These are phyloP conservation scores for Xylogone sp. DNA, from an alignment of 2,329 filamentous ascomycete genomes.

Conservation along the genomic window DNA sequence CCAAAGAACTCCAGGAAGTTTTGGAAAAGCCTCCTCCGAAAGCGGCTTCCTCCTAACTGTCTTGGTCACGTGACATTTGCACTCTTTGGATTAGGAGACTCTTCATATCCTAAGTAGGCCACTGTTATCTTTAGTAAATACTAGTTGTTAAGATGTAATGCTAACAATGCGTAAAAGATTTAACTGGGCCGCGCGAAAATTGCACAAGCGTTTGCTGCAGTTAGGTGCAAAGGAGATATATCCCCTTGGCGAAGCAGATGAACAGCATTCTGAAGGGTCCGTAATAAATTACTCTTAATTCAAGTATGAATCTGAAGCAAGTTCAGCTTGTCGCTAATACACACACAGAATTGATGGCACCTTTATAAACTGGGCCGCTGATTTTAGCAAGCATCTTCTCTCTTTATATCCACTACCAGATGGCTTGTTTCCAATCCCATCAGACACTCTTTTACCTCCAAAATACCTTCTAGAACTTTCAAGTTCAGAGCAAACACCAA, in stretches of 20 bases:
- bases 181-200: slow-evolving; percentile 88
- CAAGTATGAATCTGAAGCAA: neutral
- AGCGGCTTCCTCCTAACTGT: slow-evolving; percentile 68
- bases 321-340: slow-evolving; percentile 1
- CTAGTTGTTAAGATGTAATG: slow-evolving; percentile 12
- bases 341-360: slow-evolving; percentile 68
- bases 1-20: slow-evolving; percentile 78
- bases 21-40: slow-evolving; percentile 81
- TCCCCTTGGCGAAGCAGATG: slow-evolving; percentile 81
- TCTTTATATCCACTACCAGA: slow-evolving; percentile 65
- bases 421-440: slow-evolving; percentile 66
- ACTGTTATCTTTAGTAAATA: neutral
- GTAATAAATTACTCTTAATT: slow-evolving; percentile 24
- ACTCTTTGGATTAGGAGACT: slow-evolving; percentile 89
- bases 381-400: slow-evolving; percentile 63
- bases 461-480: slow-evolving; percentile 58
- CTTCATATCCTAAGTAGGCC: slow-evolving; percentile 81
- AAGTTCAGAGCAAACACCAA: slow-evolving; percentile 1
- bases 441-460: slow-evolving; percentile 70
- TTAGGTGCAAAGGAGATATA: slow-evolving; percentile 77
- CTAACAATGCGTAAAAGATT: slow-evolving; percentile 52
- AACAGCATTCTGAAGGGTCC: slow-evolving; percentile 88
- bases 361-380: slow-evolving; percentile 73
- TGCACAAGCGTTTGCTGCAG: slow-evolving; percentile 79
- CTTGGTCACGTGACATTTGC: slow-evolving; percentile 69